Percentiles rank a stretch among this genome's conserved stretches.
These are phyloP conservation scores for Sordariomycetes sp. DNA, from an alignment of 2,329 filamentous ascomycete genomes.

Conservation along the genomic window DNA sequence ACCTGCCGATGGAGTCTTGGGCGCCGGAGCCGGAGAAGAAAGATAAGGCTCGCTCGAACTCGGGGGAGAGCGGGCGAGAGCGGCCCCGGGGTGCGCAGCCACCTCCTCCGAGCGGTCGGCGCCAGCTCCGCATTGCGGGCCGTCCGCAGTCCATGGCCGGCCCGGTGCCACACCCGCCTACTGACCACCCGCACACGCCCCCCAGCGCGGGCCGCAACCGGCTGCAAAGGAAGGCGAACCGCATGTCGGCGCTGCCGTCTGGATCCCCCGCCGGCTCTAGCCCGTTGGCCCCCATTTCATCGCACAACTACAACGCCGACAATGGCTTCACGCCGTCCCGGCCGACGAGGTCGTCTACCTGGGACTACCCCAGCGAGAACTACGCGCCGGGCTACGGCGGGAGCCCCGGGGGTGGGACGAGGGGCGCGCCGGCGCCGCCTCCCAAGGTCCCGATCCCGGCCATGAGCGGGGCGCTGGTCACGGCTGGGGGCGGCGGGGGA, in stretches of 20 bases:
- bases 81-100: constrained; percentile 37
- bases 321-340: constrained; percentile 27
- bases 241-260: constrained; percentile 25
- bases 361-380: constrained; percentile 41
- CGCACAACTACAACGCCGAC: constrained; percentile 33
- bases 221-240: constrained; percentile 49
- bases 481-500: constrained; percentile 18
- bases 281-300: constrained; percentile 38
- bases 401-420: constrained; percentile 11
- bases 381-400: constrained; percentile 24
- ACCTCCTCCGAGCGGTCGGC: constrained; percentile 33
- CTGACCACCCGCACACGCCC: constrained; percentile 17
- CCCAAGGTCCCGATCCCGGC: constrained; percentile 51
- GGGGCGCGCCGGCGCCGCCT: constrained; percentile 43
- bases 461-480: constrained; percentile 25
- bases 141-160: constrained; percentile 35
- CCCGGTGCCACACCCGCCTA: constrained; percentile 12
- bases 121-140: constrained; percentile 33
- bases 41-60: constrained; percentile 12
- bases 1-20: constrained; percentile 65
- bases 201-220: constrained; percentile 36
- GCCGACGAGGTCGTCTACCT: constrained; percentile 32
- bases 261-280: constrained; percentile 24
- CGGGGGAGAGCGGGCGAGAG: constrained; percentile 11
- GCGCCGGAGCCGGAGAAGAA: constrained; percentile 58